Base-by-base conservation (phyloP, 305 asterid species). In the Stenogyne calaminthoides region DNA sequence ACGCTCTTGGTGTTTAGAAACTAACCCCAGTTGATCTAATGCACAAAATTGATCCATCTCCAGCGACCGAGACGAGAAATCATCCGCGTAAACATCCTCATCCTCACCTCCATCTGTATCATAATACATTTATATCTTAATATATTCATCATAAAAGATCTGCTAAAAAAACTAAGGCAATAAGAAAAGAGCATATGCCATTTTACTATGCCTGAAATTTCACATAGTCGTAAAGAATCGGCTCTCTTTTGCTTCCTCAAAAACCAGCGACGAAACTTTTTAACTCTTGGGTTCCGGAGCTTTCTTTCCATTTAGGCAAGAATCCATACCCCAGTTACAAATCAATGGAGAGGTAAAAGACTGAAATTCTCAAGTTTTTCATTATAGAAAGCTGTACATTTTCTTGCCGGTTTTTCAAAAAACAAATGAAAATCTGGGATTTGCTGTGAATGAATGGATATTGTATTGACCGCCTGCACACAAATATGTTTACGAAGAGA, bases 221-320 rank as follows among this genome's bases (percentile, higher is more conserved):
- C 85, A 27, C 37, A 67, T 7, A 73, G 80, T 67, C 70, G 76
- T 40, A 65, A 81, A 7, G 82, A 79, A 64, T 88, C 83, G 19
- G 80, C 78, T 78, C 63, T 87, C 85, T 86, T 93, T 14, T 81
- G 80, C 81, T 82, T 88, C 81, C 88, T 83, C 16, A 77, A 59
- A 78, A 93, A 87, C 96, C 95, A 93, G 80, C 86, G 81, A 18
- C 65, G 85, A 63, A 91, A 72, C 84, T 70, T 85, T 49, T 66
- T 79, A 2, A 78, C 75, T 67, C 78, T 84, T 70, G 78, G 80
- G 56, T 20, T 77, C n/a, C 78, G 63, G 20, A 80, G 83, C 78
- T 82, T 81, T 74, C 69, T 80, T 78, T 84, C 95, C 96, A 88
- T 87, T 76, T 39, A 56, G 69, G 46, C 77, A 66, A 51, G 56